These are phyloP conservation scores for Nigrograna mackinnonii DNA, from an alignment of 2,329 filamentous ascomycete genomes.

Conservation along the genomic window DNA sequence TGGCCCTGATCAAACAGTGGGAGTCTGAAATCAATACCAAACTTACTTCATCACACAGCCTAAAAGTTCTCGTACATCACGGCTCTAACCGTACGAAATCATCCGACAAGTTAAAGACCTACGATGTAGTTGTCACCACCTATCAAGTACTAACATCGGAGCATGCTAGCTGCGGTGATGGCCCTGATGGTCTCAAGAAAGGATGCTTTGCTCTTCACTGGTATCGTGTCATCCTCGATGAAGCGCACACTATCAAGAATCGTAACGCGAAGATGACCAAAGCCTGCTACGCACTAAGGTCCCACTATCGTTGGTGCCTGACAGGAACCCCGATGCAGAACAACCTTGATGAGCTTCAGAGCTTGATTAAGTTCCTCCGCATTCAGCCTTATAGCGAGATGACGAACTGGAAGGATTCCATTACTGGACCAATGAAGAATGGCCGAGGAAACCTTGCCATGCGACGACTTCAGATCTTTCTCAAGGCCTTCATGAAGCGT, in stretches of 20 bases:
- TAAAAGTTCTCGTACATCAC: slow-evolving; percentile 89
- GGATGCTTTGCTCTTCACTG: slow-evolving; percentile 92
- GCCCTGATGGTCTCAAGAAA: slow-evolving; percentile 65
- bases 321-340: slow-evolving; percentile 98
- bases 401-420: slow-evolving; percentile 86
- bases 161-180: slow-evolving; percentile 70
- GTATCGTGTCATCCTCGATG: slow-evolving; percentile 94
- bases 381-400: slow-evolving; percentile 91
- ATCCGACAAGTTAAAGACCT: slow-evolving; percentile 74
- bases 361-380: slow-evolving; percentile 86
- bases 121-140: slow-evolving; percentile 96
- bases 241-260: slow-evolving; percentile 98
- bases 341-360: slow-evolving; percentile 94
- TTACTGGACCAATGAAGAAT: slow-evolving; percentile 86
- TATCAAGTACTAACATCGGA: slow-evolving; percentile 96
- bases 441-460: slow-evolving; percentile 90
- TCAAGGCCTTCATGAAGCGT: slow-evolving; percentile 98
- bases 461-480: slow-evolving; percentile 77
- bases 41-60: slow-evolving; percentile 67
- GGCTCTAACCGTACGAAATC: slow-evolving; percentile 83
- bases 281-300: slow-evolving; percentile 81
- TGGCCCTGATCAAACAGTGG: slow-evolving; percentile 97
- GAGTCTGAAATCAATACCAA: slow-evolving; percentile 89
- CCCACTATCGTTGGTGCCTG: slow-evolving; percentile 93
- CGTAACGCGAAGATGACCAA: slow-evolving; percentile 94